A percentile compares a stretch with the other conserved stretches of the same genome.
Evolutionary conservation across 2,329 filamentous ascomycete species (phyloP).

Genomic region (Aspergillus nomiae): DNA sequence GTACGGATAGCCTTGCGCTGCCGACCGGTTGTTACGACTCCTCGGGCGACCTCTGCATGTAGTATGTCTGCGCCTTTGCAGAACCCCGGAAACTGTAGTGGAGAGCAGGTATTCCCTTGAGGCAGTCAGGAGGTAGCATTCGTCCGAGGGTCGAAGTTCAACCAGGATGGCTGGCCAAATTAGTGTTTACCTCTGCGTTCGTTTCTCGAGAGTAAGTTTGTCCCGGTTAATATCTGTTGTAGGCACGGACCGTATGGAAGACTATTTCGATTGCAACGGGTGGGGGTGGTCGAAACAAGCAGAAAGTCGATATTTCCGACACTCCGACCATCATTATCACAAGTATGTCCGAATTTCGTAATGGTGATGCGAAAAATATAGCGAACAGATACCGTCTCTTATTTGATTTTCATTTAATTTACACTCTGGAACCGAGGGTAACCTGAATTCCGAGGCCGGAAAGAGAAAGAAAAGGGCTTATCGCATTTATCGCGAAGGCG

Average conservation of each 20-base stretch:
- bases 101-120: not conserved
- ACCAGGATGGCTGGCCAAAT: conserved; percentile 6
- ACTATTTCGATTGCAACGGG: conserved; percentile 7
- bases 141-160: not conserved
- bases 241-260: not conserved
- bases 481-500: not conserved
- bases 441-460: not conserved
- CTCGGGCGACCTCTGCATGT: not conserved
- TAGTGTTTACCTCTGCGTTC: not conserved
- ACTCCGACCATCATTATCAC: not conserved
- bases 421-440: not conserved
- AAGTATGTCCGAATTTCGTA: not conserved
- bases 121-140: conserved; percentile 6
- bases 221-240: not conserved
- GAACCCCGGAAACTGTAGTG: not conserved
- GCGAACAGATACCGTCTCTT: not conserved
- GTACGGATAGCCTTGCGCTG: not conserved
- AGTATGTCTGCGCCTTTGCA: not conserved
- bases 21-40: not conserved
- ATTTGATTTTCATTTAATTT: not conserved
- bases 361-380: not conserved
- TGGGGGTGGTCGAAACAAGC: not conserved
- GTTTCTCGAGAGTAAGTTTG: not conserved
- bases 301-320: not conserved
- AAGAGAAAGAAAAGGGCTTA: not conserved